These are phyloP conservation scores for Nicotiana tabacum DNA, from an alignment of 257 asterid genomes.

Conservation along the genomic window DNA sequence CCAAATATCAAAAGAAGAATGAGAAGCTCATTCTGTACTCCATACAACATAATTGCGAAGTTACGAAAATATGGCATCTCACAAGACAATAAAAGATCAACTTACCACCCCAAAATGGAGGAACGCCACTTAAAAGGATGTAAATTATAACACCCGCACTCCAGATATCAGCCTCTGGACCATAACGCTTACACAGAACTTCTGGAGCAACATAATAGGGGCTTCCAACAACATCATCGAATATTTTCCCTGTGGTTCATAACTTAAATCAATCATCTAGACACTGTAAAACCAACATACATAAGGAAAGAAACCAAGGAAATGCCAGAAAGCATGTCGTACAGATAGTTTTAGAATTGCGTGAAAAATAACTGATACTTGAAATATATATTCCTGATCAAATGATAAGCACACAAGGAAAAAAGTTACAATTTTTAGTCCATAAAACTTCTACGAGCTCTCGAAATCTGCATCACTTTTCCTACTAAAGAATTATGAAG, in stretches of 20 bases:
- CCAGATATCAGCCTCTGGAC: constrained; percentile 69
- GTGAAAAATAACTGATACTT: no score
- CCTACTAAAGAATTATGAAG: no score
- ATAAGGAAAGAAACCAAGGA: no score
- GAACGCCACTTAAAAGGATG: constrained; percentile 62
- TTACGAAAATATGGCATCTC: neutral
- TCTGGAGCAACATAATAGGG: constrained; percentile 82
- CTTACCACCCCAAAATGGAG: constrained; percentile 80
- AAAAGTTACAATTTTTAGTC: neutral
- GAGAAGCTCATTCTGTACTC: neutral
- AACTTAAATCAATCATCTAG: neutral
- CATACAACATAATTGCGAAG: neutral
- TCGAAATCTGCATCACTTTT: no score
- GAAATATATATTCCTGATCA: no score
- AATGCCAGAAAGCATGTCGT: no score
- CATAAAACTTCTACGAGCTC: no score
- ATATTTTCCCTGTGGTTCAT: constrained; percentile 41
- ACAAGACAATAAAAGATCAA: neutral
- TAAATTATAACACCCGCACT: constrained; percentile 74
- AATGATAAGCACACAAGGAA: no score
- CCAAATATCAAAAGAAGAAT: constrained; percentile 2
- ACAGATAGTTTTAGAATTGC: no score
- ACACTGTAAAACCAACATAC: no score
- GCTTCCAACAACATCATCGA: constrained; percentile 61
- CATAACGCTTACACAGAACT: constrained; percentile 54